Evolutionary conservation across 768 basidiomycete species (phyloP), one percentile per base, ranked within the genome.

Genomic region (Sistotremastrum niveocremeum): DNA sequence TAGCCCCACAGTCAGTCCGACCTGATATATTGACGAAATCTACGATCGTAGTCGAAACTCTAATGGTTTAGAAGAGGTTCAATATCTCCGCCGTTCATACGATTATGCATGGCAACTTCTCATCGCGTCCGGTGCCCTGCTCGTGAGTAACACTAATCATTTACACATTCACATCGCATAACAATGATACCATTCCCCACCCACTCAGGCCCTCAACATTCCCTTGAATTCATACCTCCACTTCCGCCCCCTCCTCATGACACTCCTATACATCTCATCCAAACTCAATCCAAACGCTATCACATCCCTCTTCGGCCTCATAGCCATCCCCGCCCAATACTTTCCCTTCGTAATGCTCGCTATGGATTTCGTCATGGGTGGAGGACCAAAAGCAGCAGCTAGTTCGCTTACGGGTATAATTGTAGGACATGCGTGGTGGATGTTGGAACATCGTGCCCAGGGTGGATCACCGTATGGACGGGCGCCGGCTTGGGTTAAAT

Each of bases 361-460:
- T 35, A 62, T 93, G 55, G 89, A 91, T 60, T 58, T 84, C 41
- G 57, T 90, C 54, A 69, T 70, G 49, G 76, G 63, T 7, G 64
- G 64, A 7, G 83, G 82, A 3, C 73, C 78, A 0, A 36, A 49
- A 1, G 73, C 70, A 3, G 82, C 79, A 4, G 72, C 76, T 5
- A 55, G 66, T 30, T 65, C 72, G 29, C 57, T 86, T 41, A 78
- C 79, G 0, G 89, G 89, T 6, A 71, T 82, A 34, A 69, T 85
- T 33, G 73, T 80, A 2, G 88, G 88, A 0, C 86, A 91, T 57
- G 58, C 74, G 6, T 90, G 85, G 83, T 87, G 81, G 78, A 52
- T 60, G 42, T 44, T 60, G 32, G 51, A 49, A 37, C 54, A 54
- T 53, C 37, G 38, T 34, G 54, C 48, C 10, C 41, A 35, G 32